These are phyloP conservation scores for Halenospora varia DNA, from an alignment of 495 filamentous ascomycete genomes.

Conservation along the genomic window DNA sequence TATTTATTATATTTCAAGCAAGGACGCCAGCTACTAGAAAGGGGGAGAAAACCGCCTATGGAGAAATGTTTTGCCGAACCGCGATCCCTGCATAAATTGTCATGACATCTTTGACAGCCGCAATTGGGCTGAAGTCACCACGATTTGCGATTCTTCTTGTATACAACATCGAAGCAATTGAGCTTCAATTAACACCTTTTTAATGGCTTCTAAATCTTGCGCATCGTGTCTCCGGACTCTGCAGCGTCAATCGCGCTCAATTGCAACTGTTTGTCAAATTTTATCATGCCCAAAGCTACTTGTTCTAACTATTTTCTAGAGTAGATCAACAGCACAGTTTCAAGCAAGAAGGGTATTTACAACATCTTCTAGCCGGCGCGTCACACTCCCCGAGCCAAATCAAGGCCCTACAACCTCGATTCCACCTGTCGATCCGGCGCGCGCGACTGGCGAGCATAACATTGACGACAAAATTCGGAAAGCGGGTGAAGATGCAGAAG, in stretches of 20 bases:
- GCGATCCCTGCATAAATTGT: too few relatives aligned
- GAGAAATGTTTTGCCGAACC: too few relatives aligned
- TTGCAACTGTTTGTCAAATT: background rate
- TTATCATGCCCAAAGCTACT: background rate
- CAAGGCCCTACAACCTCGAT: conserved; percentile 8
- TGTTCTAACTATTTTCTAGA: background rate
- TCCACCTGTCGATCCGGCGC: conserved; percentile 5
- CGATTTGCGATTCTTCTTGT: too few relatives aligned
- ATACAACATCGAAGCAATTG: too few relatives aligned
- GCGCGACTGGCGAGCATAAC: conserved; percentile 5
- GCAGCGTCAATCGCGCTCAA: background rate
- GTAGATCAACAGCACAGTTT: background rate
- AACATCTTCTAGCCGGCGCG: background rate
- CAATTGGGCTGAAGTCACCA: too few relatives aligned
- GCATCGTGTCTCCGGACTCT: background rate
- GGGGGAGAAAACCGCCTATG: too few relatives aligned
- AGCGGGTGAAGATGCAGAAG: background rate
- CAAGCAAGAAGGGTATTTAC: conserved; percentile 7
- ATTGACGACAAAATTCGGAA: background rate
- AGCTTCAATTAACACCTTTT: too few relatives aligned
- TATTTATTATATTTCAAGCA: too few relatives aligned
- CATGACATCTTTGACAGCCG: too few relatives aligned
- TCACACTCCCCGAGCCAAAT: conserved; percentile 9
- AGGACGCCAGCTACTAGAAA: too few relatives aligned
- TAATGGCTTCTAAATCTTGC: background rate